Evolutionary conservation across 2,329 filamentous ascomycete species (phyloP).

Genomic region (Scolecobasidium constrictum): DNA sequence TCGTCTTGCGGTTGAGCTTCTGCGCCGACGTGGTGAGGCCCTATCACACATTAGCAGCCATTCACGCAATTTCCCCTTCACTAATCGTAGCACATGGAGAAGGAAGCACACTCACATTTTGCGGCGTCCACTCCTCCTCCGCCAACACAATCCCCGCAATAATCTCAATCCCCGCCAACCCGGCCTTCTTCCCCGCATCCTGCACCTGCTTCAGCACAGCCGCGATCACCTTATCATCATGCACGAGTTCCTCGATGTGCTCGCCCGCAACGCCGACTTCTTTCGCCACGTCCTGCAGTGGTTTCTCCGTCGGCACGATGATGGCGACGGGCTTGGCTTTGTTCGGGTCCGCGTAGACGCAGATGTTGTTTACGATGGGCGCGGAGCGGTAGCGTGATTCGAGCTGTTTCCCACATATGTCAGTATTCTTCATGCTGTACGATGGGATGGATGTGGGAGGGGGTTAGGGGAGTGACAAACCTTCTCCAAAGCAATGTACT

Average conservation of each 20-base stretch:
- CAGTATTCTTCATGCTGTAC: background rate
- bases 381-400: slow-evolving; percentile 81
- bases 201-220: slow-evolving; percentile 63
- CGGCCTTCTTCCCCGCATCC: slow-evolving; percentile 51
- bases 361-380: slow-evolving; percentile 73
- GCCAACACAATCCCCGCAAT: slow-evolving; percentile 66
- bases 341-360: slow-evolving; percentile 68
- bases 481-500: slow-evolving; percentile 94
- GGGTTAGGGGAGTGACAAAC: slow-evolving; percentile 11
- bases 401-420: too few species aligned
- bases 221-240: slow-evolving; percentile 52
- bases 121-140: slow-evolving; percentile 81
- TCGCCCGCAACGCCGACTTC: slow-evolving; percentile 53
- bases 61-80: background rate
- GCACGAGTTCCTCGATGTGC: slow-evolving; percentile 55
- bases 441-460: background rate
- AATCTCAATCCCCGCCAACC: slow-evolving; percentile 61
- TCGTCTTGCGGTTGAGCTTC: slow-evolving; percentile 40
- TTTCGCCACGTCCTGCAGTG: slow-evolving; percentile 44
- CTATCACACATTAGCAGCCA: slow-evolving; percentile 20
- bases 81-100: background rate
- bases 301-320: slow-evolving; percentile 52
- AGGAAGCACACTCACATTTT: slow-evolving; percentile 53
- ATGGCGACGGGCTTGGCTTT: slow-evolving; percentile 73
- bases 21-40: slow-evolving; percentile 40